These are phyloP conservation scores for Mycena rosella DNA, from an alignment of 768 basidiomycete species.

Conservation along the genomic window DNA sequence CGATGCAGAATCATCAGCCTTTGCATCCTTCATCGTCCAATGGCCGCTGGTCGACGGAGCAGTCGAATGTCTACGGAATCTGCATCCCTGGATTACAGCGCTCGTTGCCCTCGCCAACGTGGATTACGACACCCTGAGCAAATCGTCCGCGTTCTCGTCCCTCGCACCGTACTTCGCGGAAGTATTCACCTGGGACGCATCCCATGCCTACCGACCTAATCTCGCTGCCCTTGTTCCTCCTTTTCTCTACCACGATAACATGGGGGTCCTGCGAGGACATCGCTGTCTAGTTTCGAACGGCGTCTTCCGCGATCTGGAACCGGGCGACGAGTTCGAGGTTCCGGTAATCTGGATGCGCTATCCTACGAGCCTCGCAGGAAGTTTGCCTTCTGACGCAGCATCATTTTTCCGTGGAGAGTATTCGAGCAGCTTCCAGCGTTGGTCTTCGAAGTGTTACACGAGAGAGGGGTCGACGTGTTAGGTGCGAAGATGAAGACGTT, in stretches of 20 bases:
- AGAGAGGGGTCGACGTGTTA: too few relatives aligned
- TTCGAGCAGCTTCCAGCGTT: too few relatives aligned
- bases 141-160: neutral
- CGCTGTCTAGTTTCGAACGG: conserved; percentile 11
- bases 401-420: too few relatives aligned
- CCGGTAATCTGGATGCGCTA: conserved; percentile 1
- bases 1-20: neutral
- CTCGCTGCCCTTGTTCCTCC: neutral
- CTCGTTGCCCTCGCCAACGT: conserved; percentile 4
- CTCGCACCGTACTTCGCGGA: neutral
- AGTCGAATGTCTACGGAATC: neutral
- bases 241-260: neutral
- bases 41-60: conserved; percentile 15
- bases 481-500: too few relatives aligned
- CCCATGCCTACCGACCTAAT: neutral
- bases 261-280: neutral
- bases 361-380: neutral
- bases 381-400: too few relatives aligned
- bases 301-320: neutral
- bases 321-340: neutral
- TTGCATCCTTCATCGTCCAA: neutral
- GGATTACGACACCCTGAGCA: neutral
- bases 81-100: neutral
- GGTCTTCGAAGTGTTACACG: too few relatives aligned
- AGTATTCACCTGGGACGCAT: neutral